Conservation (phyloP, 441 rosid species). For the Populus trichocarpa region DNA sequence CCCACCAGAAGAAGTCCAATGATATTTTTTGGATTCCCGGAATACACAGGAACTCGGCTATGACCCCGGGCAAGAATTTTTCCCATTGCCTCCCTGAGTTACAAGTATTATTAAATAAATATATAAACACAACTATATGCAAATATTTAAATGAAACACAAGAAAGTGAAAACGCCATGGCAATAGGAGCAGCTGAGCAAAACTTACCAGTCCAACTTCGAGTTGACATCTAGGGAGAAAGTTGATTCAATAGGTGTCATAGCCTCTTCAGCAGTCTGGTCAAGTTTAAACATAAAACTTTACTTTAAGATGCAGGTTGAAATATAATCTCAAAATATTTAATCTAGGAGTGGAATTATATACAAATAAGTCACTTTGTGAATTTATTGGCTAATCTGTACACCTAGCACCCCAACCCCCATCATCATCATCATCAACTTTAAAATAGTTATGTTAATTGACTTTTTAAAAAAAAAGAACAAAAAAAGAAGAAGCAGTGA, state of each 20-base stretch:
- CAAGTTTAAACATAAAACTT: conserved; percentile 8
- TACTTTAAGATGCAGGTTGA: not conserved
- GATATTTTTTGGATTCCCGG: conserved; percentile 76
- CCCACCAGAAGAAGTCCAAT: conserved; percentile 94
- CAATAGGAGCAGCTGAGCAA: conserved; percentile 2
- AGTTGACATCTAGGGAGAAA: conserved; percentile 86
- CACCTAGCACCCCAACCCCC: not conserved
- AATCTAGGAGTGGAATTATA: not conserved
- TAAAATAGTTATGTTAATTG: not conserved
- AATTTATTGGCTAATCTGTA: not conserved
- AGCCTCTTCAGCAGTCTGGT: conserved; percentile 96
- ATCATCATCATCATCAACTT: too few species aligned
- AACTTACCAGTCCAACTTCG: conserved; percentile 90
- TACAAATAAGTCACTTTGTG: not conserved
- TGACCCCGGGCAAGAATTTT: conserved; percentile 96
- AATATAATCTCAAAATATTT: not conserved
- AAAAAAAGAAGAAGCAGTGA: not conserved
- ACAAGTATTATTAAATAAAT: conserved; percentile 11
- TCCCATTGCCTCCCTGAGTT: conserved; percentile 97
- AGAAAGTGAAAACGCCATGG: not conserved
- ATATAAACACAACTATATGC: not conserved
- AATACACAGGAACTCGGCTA: conserved; percentile 92
- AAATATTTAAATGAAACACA: not conserved
- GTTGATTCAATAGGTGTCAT: conserved; percentile 99
- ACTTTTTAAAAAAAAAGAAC: too few species aligned